Base-by-base conservation (phyloP, 352 stramenopile species). In the Pythium aristosporum region DNA sequence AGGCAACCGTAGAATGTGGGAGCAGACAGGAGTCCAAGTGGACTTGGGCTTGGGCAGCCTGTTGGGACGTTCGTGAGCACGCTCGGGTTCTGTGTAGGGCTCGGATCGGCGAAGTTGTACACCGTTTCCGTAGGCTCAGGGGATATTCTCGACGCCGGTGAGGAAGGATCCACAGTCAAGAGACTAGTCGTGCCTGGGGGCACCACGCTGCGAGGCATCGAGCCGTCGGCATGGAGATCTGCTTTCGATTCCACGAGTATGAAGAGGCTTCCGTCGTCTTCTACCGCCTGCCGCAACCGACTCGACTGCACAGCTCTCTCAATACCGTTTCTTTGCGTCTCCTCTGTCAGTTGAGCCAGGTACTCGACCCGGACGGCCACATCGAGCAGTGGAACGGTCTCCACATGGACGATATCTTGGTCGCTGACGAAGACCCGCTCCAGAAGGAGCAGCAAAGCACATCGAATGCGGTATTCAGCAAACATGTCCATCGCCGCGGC, bases 381-480 rank as follows among this genome's bases (percentile, higher is more conserved):
- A 6, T 49, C 42, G 6, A 5, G 2, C 23, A 49, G 5, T 42
- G 23, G 39, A 2, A 16, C 32, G 15, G 37, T 20, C 13, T 39
- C 18, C 16, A 56, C 13, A 6, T 59, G 44, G 21, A n/a, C 10
- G 2, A 74, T 11, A 13, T 69, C 42, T 1, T 47, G 25, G 25
- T 67, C 28, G 10, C 21, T 53, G 1, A 72, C 34, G 5, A 64
- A 39, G 4, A 72, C 54, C 13, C 54, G 43, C 46, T 77, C 61
- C 5, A 77, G 20, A 1, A 73, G 57, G 0, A 63, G 18, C 10
- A 76, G 53, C 20, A 76, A 50, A 1, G 57, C 69, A 36, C 57
- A 65, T 21, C 69, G 69, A 41, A 74, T 20, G 3, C 37, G 57
- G 28, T 69, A 62, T 11, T 64, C 34, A 0, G 47, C 21, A 20